Base-by-base conservation (phyloP, 225 moss, liverwort and hornwort genomes). In the Bryum argenteum region DNA sequence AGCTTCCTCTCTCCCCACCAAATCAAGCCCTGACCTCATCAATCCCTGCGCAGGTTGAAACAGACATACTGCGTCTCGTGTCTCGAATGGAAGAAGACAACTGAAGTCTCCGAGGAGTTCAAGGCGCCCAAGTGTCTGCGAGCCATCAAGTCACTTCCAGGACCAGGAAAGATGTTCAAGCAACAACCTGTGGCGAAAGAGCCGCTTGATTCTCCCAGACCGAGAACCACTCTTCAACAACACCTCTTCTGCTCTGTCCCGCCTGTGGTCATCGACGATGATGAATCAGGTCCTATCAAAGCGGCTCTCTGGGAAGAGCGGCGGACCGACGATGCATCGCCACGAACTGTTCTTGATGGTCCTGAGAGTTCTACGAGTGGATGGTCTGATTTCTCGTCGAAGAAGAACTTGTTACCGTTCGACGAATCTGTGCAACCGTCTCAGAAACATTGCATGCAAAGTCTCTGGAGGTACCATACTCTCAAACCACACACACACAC, bases 341-440 rank as follows among this genome's bases (percentile, higher is more conserved):
- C 98, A 2, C 85, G 89, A 61, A 89, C 91, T 10, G 98, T 99
- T 40, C 67, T 99, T 7, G 94, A 99, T 40, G 94, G 92, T 8
- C 85, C 91, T 1, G 88, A 91, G 10, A 85, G 87, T n/a, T 73
- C 55, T 10, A 55, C 42, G 26, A 81, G 87, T n/a, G 84, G 77
- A 3, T 92, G 89, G 87, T 99, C 98, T 8, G 89, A 91, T 0
- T 83, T 77, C 47, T 88, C 87, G 17, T 91, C 91, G 41, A 79
- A 83, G 63, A 99, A 89, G 67, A 76, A 80, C 4, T 77, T 93
- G 22, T 72, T 91, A 6, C 78, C 80, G 2, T 78, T 80, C 9
- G 12, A 64, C 5, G 70, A 71, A 13, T 42, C 76, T 10, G 14
- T 63, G 18, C 76, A 79, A 2, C 84, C 88, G 39, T 75, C 54